Evolutionary conservation across 140 eudicot species (phyloP).

Genomic region (Flaveria floridana): DNA sequence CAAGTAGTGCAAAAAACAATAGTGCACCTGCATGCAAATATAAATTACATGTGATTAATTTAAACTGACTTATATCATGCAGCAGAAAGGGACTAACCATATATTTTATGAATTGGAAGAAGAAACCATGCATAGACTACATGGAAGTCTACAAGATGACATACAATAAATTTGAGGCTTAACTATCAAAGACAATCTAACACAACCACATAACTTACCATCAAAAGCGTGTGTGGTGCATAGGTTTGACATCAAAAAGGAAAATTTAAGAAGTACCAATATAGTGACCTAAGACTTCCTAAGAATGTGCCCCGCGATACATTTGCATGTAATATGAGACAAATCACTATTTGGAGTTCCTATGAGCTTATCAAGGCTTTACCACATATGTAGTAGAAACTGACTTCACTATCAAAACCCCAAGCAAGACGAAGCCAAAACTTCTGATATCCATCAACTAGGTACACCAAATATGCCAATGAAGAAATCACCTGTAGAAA

Average conservation of each 20-base stretch:
- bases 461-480: constrained; percentile 73
- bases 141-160: background rate
- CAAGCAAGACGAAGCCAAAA: constrained; percentile 84
- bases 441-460: constrained; percentile 69
- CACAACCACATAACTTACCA: constrained; percentile 10
- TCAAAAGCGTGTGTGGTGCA: background rate
- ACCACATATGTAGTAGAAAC: constrained; percentile 93
- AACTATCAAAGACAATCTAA: background rate
- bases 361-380: constrained; percentile 28
- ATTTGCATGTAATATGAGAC: background rate
- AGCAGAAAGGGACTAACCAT: constrained; percentile 1
- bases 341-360: background rate
- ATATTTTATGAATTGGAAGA: background rate
- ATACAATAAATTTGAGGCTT: background rate
- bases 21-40: constrained; percentile 68
- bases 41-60: constrained; percentile 7
- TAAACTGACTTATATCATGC: constrained; percentile 14
- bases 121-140: background rate
- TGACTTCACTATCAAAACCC: constrained; percentile 77
- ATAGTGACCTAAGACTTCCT: constrained; percentile 16
- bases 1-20: constrained; percentile 89
- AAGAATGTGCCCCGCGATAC: background rate
- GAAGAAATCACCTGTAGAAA: constrained; percentile 69
- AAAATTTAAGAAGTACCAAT: background rate
- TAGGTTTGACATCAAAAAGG: background rate